phyloP scores from a whole-genome alignment of 768 basidiomycete species.

The Suillus lakei region DNA sequence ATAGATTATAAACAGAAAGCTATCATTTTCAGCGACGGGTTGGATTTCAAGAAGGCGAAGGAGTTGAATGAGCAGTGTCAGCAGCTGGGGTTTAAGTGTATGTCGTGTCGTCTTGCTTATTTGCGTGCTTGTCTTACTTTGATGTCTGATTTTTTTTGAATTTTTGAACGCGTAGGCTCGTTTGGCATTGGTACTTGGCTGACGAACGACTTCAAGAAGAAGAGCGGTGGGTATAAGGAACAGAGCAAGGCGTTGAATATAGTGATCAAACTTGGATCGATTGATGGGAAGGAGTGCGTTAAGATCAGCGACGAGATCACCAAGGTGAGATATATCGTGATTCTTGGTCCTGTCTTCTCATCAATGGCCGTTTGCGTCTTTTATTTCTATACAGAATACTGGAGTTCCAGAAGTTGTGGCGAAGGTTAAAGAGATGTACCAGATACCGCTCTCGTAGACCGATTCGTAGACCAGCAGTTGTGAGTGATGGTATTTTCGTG shows the following conservation, averaged over 20 bases:
- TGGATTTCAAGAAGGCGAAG: conserved; percentile 74
- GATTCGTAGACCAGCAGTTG: background rate
- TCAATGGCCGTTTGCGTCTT: background rate
- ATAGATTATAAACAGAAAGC: conserved; percentile 67
- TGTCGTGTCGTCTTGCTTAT: no score
- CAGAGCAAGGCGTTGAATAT: conserved; percentile 89
- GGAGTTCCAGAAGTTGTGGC: conserved; percentile 57
- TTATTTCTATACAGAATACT: conserved; percentile 62
- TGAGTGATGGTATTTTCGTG: conserved; percentile 36
- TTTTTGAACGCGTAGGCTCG: conserved; percentile 53
- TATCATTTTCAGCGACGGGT: conserved; percentile 84
- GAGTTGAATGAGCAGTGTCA: conserved; percentile 73
- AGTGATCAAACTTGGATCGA: conserved; percentile 87
- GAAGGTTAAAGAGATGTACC: background rate
- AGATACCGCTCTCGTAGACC: background rate
- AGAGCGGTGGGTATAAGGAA: conserved; percentile 48
- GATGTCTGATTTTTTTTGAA: no score
- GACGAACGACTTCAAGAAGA: conserved; percentile 81
- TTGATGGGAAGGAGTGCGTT: conserved; percentile 77
- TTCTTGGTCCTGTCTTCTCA: background rate
- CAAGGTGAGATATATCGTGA: conserved; percentile 55
- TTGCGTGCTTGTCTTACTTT: no score
- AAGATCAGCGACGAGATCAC: conserved; percentile 93
- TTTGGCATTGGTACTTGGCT: conserved; percentile 95
- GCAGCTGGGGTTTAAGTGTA: conserved; percentile 72